Evolutionary conservation across 805 yeast species (phyloP), one percentile per base, ranked within the genome.

Genomic region (Pichia cabralensis): DNA sequence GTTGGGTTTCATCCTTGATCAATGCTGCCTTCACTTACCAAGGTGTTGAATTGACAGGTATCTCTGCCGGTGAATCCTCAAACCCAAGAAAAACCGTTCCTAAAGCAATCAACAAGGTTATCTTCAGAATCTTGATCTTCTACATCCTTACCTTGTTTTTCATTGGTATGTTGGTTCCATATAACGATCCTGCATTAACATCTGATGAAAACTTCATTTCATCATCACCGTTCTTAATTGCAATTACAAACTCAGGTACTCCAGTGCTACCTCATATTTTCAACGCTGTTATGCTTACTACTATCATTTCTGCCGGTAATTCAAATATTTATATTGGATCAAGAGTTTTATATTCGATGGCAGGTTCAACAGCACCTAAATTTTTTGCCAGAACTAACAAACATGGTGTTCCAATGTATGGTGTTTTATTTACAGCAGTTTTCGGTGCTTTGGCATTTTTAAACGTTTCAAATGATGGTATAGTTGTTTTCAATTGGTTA

Each of bases 11-110:
- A 8, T 77, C 85, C 5, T 63, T 80, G 47, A 67, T 80, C 42
- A 72, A 71, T 38, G 83, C 88, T 24, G 80, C 82, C n/a, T 80
- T 80, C 64, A 80, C 88, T 19, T 80, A 70, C 55, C 86, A 79
- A 60, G 88, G 88, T 56, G 76, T 80, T 32, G 92, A 80, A 55
- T 64, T 78, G 52, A 74, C 78, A 16, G 88, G 86, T 56, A 65
- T 80, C 36, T 65, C 84, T 4, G 81, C 82, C 22, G 85, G 86
- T 58, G 92, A 80, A 58, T 66, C 80, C 33, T 65, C 66, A 20
- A 76, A 76, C 52, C 86, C 88, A 37, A 63, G 77, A 55, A 75
- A 71, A 44, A 61, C 82, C 19, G 78, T 80, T 38, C 86, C 88
- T 39, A 67, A 69, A 32, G 85, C 88, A 24, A 76, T 79, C 50